Base-by-base conservation (phyloP, 164 flowering plant genomes). In the Magnolia changhungtana region DNA sequence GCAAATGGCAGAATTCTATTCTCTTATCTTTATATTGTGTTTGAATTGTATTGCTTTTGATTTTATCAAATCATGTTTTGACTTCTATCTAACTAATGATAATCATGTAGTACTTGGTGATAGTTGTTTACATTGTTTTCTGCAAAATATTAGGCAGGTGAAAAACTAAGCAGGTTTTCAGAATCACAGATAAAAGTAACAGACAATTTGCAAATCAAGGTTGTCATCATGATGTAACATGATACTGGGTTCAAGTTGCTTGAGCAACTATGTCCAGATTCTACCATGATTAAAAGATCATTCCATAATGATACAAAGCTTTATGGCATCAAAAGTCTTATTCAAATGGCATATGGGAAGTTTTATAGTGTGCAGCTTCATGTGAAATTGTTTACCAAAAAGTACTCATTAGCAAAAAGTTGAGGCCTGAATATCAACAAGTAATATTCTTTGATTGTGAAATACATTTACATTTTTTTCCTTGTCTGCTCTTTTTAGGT, bases 401-500 rank as follows among this genome's bases (percentile, higher is more conserved):
- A 37, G 16, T 61, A 20, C 29, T 68, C 0, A 7, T 68, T 18
- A 68, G 71, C 16, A 51, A 68, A 68, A 65, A 23, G 2, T 8
- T 65, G 50, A 14, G 1, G 18, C 8, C 45, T 68, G 71, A 68
- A 16, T 29, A 13, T 68, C 31, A 23, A 52, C 21, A 11, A 13
- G 68, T 24, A 65, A 23, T 21, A n/a, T 24, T 20, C 31, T 65
- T 65, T 65, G 27, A 20, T 65, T 20, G 68, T 65, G 3, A 10
- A 24, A 65, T 65, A 20, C 24, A 29, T 65, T 65, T 9, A 23
- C 45, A 37, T 37, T 37, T 37, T 37, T 55, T 55, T 2, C 14
- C 61, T 11, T 55, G 61, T 55, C n/a, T 21, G 21, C 27, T 79
- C 14, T 61, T 69, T 37, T 24, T 66, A 96, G 99, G 99, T 96